Evolutionary conservation across 345 rosid species (phyloP), one percentile per base, ranked within the genome.

Genomic region (Lenwebbia sp.): DNA sequence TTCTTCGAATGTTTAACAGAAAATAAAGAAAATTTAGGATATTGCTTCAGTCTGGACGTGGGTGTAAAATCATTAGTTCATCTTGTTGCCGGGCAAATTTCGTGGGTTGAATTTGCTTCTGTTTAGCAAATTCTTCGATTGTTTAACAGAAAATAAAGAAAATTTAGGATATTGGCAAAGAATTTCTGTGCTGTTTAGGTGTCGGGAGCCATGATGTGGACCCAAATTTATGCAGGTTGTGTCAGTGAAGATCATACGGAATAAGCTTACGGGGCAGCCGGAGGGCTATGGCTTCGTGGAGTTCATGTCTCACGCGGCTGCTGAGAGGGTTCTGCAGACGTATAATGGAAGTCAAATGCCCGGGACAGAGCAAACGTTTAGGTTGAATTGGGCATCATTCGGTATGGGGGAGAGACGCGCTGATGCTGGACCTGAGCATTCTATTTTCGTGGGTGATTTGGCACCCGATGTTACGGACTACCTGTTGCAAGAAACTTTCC

Each of bases 231-330:
- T 70, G 91, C 90, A 97, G 99, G 94, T 97, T 7, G 53, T 97
- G 86, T 95, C 99, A 47, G 94, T 96, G 82, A 97, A 97, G 91
- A 96, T 97, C 5, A 97, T 97, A 86, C 95, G 99, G 37, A 97
- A 95, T 91, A 97, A 97, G 90, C 90, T 97, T 84, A 97, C 99
- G 28, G 95, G 95, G 51, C 99, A 93, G 83, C 98, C 99, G 2
- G 99, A 97, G 92, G 99, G 99, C 19, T 97, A 96, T 86, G 99
- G 99, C 50, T 97, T 97, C 78, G 94, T 97, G 84, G 99, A 97
- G 91, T 96, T 97, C 83, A 87, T 94, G 89, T 93, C 98, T 86
- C 99, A 97, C 75, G 94, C 89, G 57, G 98, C 99, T 25, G 99
- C 99, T 0, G 99, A 97, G 88, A 95, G 98, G 90, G 85, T 94